Conservation (phyloP, 2,329 filamentous ascomycete species). For the Epichloe glyceriae region DNA sequence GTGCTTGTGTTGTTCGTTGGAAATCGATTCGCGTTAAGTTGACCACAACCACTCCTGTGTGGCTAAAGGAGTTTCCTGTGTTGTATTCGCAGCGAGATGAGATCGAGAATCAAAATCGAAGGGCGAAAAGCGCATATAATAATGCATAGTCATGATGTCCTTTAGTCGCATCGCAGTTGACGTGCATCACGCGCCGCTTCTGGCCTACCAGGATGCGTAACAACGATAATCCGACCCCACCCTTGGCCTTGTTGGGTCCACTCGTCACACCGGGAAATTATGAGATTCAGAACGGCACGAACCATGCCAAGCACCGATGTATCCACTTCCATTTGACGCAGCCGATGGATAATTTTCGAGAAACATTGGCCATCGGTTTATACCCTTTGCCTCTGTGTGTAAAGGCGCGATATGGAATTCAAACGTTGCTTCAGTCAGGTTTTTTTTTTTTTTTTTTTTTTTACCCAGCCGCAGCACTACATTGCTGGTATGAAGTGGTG, state of each 20-base stretch:
- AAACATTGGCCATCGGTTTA: no score
- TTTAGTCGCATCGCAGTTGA: neutral
- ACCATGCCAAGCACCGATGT: neutral
- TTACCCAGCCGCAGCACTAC: no score
- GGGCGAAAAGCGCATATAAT: neutral
- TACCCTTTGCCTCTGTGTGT: no score
- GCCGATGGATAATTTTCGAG: no score
- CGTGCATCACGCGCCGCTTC: neutral
- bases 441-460: no score
- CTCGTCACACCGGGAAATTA: no score
- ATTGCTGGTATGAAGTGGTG: neutral
- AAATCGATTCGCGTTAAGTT: neutral
- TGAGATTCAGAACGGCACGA: constrained; percentile 10
- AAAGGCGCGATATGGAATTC: no score
- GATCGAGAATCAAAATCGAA: neutral
- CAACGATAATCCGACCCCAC: constrained; percentile 6
- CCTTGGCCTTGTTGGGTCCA: neutral
- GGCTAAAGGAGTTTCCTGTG: neutral
- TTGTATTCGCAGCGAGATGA: neutral
- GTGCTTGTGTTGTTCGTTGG: neutral
- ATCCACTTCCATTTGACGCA: neutral
- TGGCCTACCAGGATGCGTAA: neutral
- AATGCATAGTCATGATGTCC: neutral
- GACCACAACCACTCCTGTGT: neutral
- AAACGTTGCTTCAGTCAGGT: no score